Percentiles rank a stretch among this genome's conserved stretches.
Conservation (phyloP, 352 stramenopile species). For the Blastocystis sp. region DNA sequence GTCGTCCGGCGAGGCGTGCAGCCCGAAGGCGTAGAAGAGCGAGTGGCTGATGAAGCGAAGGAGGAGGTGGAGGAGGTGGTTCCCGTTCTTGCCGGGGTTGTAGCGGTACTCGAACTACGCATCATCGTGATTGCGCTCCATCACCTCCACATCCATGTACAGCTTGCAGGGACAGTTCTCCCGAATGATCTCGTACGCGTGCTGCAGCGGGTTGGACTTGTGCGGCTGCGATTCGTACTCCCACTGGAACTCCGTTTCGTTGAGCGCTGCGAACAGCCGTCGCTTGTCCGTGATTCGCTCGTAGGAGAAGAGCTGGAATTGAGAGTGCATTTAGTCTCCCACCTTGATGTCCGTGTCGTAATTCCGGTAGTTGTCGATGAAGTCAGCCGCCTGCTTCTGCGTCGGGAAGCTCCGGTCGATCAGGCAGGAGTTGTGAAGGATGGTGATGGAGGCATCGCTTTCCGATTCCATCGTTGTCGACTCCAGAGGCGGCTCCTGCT, state of each 20-base stretch:
- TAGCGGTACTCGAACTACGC: constrained; percentile 16
- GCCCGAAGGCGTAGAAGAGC: constrained; percentile 31
- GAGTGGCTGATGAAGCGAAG: constrained; percentile 42
- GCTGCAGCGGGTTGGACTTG: constrained; percentile 5
- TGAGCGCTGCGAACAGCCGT: constrained; percentile 14
- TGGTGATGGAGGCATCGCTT: not conserved
- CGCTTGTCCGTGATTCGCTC: constrained; percentile 22
- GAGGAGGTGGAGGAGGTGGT: not conserved
- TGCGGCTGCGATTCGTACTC: constrained; percentile 29
- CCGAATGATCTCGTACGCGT: constrained; percentile 59
- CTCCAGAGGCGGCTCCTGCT: not conserved
- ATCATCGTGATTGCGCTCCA: not conserved
- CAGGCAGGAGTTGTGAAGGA: constrained; percentile 1
- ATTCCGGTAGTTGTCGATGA: constrained; percentile 40
- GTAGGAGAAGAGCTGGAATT: constrained; percentile 57
- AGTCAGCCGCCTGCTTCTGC: constrained; percentile 44
- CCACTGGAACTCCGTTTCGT: constrained; percentile 18
- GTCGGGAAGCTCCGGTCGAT: constrained; percentile 17
- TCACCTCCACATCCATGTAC: constrained; percentile 62
- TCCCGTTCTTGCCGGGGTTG: constrained; percentile 35
- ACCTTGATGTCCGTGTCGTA: constrained; percentile 63
- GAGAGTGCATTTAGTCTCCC: not conserved
- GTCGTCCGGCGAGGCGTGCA: not conserved
- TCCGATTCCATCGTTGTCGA: not conserved
- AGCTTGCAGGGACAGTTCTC: constrained; percentile 63